Conservation (phyloP, 805 yeast species). For the Cyberlindnera euphorbiiphila region DNA sequence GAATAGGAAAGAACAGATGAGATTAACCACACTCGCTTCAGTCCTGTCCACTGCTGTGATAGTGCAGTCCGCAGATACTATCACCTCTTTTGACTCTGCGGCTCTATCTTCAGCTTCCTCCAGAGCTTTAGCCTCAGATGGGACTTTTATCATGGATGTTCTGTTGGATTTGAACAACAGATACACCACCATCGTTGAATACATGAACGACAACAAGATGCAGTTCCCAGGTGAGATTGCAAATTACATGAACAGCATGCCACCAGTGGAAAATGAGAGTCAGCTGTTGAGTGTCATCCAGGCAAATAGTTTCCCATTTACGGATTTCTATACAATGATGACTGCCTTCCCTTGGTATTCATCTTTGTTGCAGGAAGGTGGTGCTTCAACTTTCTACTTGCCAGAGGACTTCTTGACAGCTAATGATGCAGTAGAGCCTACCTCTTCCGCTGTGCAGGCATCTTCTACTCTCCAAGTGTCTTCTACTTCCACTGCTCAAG, state of each 20-base stretch:
- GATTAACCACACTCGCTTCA: too few relatives aligned
- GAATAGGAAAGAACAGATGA: too few relatives aligned
- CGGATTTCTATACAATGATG: constrained; percentile 34
- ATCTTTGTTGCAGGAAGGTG: constrained; percentile 16
- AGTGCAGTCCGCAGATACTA: too few relatives aligned
- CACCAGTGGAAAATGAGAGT: constrained; percentile 24
- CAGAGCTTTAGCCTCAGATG: constrained; percentile 22
- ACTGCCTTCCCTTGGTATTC: constrained; percentile 27
- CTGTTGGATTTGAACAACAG: constrained; percentile 19
- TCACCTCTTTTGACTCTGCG: constrained; percentile 12
- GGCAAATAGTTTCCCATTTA: constrained; percentile 32
- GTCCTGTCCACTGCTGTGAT: too few relatives aligned
- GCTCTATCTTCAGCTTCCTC: constrained; percentile 21
- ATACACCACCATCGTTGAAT: constrained; percentile 17
- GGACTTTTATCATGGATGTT: constrained; percentile 20
- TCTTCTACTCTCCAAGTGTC: not conserved
- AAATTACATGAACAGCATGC: constrained; percentile 32
- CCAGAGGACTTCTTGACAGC: constrained; percentile 24
- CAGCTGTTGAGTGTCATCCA: constrained; percentile 28
- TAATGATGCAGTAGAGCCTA: constrained; percentile 2
- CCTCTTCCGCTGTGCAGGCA: constrained; percentile 1
- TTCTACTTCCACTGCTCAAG: constrained; percentile 4
- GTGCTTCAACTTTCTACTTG: constrained; percentile 19
- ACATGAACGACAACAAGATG: constrained; percentile 25
- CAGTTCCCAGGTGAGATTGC: constrained; percentile 33